Percentiles rank a stretch among this genome's conserved stretches.
Evolutionary conservation across 2,329 filamentous ascomycete genomes (phyloP).

Genomic region (Daldinia eschscholtzii): DNA sequence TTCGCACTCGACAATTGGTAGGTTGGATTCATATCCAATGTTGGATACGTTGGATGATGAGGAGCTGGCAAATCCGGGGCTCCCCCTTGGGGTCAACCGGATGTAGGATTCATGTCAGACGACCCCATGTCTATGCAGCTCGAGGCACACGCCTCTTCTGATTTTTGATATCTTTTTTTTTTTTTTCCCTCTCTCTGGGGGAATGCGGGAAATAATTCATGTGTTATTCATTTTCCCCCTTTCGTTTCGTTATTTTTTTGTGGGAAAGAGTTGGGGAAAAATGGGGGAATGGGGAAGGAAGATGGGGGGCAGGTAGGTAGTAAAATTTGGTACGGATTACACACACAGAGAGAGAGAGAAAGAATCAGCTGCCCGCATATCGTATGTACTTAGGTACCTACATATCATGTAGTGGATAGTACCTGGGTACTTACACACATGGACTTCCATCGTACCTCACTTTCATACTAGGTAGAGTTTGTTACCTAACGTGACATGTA

Average conservation of each 20-base stretch:
- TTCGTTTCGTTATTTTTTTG: conserved; percentile 17
- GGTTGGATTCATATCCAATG: background rate
- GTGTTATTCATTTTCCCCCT: conserved; percentile 19
- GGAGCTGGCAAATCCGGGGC: conserved; percentile 39
- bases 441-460: background rate
- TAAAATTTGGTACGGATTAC: conserved; percentile 7
- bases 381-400: background rate
- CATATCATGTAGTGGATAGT: background rate
- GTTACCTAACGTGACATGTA: background rate
- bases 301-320: background rate
- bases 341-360: background rate
- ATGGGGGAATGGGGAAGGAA: conserved; percentile 3
- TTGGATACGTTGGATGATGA: conserved; percentile 10
- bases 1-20: background rate
- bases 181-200: conserved; percentile 30
- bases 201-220: conserved; percentile 44
- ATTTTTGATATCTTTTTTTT: conserved; percentile 17
- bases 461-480: background rate
- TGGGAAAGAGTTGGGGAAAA: conserved; percentile 25
- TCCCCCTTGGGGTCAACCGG: conserved; percentile 40
- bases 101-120: conserved; percentile 44
- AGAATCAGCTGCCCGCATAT: background rate
- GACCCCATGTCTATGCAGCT: conserved; percentile 41
- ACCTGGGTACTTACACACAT: background rate
- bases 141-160: conserved; percentile 32